phyloP scores from a whole-genome alignment of 352 stramenopile genomes.

The Pythium sp. region DNA sequence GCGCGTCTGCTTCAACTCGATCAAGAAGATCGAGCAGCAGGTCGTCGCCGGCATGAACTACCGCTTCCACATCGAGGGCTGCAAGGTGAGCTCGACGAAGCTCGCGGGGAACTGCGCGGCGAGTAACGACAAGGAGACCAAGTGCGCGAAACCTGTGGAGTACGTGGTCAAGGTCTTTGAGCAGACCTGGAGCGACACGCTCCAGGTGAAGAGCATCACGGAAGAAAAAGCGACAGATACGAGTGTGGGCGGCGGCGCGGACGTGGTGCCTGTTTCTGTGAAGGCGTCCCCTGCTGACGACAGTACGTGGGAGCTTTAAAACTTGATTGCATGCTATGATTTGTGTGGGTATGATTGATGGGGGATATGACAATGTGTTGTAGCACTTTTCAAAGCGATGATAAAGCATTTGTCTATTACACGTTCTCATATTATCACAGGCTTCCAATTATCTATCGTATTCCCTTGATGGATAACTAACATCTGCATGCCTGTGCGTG shows the following conservation, averaged over 20 bases:
- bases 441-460: no score
- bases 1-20: slow-evolving; percentile 42
- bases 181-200: slow-evolving; percentile 62
- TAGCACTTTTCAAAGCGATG: background rate
- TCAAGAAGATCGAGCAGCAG: slow-evolving; percentile 29
- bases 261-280: background rate
- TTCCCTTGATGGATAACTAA: background rate
- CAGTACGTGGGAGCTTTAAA: slow-evolving; percentile 19
- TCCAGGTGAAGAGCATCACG: slow-evolving; percentile 54
- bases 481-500: background rate
- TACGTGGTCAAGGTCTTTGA: slow-evolving; percentile 61
- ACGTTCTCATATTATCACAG: background rate
- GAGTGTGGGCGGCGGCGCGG: background rate
- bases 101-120: slow-evolving; percentile 43
- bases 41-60: slow-evolving; percentile 80
- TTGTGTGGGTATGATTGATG: background rate
- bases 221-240: background rate
- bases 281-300: slow-evolving; percentile 10
- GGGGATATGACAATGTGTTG: background rate
- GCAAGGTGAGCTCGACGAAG: slow-evolving; percentile 26
- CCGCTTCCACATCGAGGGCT: slow-evolving; percentile 63
- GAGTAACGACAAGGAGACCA: slow-evolving; percentile 12
- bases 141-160: slow-evolving; percentile 22
- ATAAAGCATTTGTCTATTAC: slow-evolving; percentile 1
- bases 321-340: background rate